Evolutionary conservation across 176 grass and related monocot species (phyloP), one percentile per base, ranked within the genome.

Genomic region (Oryza glaberrima): DNA sequence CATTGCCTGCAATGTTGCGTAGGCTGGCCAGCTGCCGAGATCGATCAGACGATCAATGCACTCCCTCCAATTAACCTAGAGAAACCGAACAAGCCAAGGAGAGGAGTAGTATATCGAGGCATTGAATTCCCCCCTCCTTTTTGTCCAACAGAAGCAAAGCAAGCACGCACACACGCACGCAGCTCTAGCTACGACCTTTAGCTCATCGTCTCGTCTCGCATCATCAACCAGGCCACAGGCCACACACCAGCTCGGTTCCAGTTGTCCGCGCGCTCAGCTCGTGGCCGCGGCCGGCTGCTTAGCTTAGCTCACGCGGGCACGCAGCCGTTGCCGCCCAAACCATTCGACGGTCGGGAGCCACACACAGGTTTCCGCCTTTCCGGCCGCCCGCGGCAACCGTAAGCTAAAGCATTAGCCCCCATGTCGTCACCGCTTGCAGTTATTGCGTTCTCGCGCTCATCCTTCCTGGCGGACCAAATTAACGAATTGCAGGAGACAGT

Each of bases 101-200:
- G 67, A 36, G 49, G 49, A 52, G 49, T 2, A 14, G 47, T 19
- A 16, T 6, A 58, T 20, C 54, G 64, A 46, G 28, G 71, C 23
- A 90, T 77, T 85, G 30, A 76, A 47, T 85, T 69, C 6, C 36
- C 36, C 9, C 35, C 64, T 20, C 61, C 35, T 48, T 88, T 80
- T 60, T 60, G 52, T 74, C 76, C 81, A 48, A 26, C 52, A 19
- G 72, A 82, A 82, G 73, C 73, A 48, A 34, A 44, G 43, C 43
- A 7, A 1, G 8, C 72, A 22, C 36, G 23, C 26, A 26, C 26
- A 26, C 30, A 17, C 20, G 17, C 3, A 5, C 74, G 73, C 67
- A 45, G n/a, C 16, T 43, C 5, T 52, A 52, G 49, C 15, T 52
- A 52, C 15, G 30, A 32, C 1, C 49, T n/a, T n/a, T 63, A 63